Conservation (phyloP, 345 rosid genomes). For the Leavenworthia alabamica region DNA sequence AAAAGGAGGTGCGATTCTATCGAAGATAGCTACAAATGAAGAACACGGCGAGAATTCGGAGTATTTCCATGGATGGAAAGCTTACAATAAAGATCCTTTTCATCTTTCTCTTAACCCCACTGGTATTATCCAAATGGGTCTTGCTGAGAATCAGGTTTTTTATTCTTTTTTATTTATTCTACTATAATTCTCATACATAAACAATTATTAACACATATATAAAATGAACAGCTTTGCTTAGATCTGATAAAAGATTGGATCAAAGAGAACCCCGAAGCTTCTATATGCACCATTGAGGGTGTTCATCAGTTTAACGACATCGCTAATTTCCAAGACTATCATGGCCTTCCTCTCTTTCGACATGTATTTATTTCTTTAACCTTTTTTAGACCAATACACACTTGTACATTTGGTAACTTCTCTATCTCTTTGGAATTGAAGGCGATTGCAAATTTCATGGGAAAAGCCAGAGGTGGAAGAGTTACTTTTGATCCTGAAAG, state of each 20-base stretch:
- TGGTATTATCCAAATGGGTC: conserved; percentile 88
- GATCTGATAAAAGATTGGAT: conserved; percentile 65
- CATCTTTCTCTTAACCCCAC: conserved; percentile 47
- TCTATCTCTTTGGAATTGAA: conserved; percentile 12
- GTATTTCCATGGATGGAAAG: conserved; percentile 85
- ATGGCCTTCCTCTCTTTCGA: no score
- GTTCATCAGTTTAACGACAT: conserved; percentile 46
- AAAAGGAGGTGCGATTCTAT: conserved; percentile 36
- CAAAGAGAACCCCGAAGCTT: conserved; percentile 52
- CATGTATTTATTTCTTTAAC: no score
- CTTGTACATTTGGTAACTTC: neutral
- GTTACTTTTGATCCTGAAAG: conserved; percentile 60
- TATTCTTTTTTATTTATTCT: no score
- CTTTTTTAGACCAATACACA: no score
- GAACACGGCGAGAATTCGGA: conserved; percentile 71
- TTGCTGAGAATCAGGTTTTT: conserved; percentile 91
- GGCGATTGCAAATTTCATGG: conserved; percentile 85
- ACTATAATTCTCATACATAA: no score
- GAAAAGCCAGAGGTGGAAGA: conserved; percentile 50
- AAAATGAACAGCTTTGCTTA: conserved; percentile 47
- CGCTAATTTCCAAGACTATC: conserved; percentile 81
- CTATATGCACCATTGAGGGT: conserved; percentile 72
- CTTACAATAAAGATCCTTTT: conserved; percentile 62
- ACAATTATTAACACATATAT: neutral
- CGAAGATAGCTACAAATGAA: conserved; percentile 50